Percentiles rank a stretch among this genome's conserved stretches.
Conservation (phyloP, 73 alveolate genomes). For the Uronychia setigera region DNA sequence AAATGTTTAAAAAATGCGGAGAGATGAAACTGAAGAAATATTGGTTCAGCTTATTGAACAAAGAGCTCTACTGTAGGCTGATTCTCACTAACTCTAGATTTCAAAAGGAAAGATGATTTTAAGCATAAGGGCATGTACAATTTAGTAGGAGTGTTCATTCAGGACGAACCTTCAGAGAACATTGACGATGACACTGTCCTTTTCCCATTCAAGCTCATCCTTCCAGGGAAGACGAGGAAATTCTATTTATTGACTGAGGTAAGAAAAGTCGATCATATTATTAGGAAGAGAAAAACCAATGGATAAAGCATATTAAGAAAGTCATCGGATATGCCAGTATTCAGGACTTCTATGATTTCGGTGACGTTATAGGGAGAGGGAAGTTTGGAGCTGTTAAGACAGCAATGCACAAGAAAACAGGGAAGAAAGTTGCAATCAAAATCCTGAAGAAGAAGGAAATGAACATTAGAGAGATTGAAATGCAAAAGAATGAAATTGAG, state of each 20-base stretch:
- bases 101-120: constrained; percentile 66
- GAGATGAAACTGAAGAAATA: constrained; percentile 80
- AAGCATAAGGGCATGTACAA: constrained; percentile 85
- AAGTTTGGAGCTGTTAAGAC: constrained; percentile 87
- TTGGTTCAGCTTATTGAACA: constrained; percentile 77
- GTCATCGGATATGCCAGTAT: constrained; percentile 88
- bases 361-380: constrained; percentile 84
- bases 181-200: constrained; percentile 57
- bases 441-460: constrained; percentile 63
- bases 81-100: constrained; percentile 40
- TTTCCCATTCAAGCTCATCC: constrained; percentile 76
- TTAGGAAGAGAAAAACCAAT: constrained; percentile 70
- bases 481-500: constrained; percentile 79
- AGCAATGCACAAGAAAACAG: constrained; percentile 79
- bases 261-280: no score
- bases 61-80: constrained; percentile 73
- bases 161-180: constrained; percentile 76
- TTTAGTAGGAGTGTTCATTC: constrained; percentile 73
- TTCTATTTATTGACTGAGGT: constrained; percentile 78
- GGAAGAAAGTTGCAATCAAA: constrained; percentile 72
- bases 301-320: constrained; percentile 77
- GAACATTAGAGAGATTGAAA: constrained; percentile 42
- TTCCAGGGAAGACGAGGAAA: constrained; percentile 77
- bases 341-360: constrained; percentile 83
- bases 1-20: constrained; percentile 70